Percentiles rank a stretch among this genome's conserved stretches.
These are phyloP conservation scores for Xerocomus spinulosus DNA, from an alignment of 768 basidiomycete genomes.

Conservation along the genomic window DNA sequence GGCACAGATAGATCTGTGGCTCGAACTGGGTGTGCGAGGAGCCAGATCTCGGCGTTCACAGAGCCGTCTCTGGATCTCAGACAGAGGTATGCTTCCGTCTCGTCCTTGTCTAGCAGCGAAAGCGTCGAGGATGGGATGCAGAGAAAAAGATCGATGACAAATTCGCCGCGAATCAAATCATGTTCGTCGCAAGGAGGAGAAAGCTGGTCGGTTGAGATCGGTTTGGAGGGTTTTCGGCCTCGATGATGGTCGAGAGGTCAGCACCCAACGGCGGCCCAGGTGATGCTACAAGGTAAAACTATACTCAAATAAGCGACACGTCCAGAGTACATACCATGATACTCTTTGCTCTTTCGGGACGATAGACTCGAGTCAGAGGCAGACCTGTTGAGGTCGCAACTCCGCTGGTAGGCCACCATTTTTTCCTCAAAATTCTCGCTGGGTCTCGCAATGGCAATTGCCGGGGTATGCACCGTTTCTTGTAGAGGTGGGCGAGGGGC, in stretches of 20 bases:
- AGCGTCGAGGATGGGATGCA: conserved; percentile 36
- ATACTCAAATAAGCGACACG: conserved; percentile 1
- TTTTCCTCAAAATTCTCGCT: conserved; percentile 28
- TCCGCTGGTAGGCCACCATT: conserved; percentile 28
- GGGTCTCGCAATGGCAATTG: conserved; percentile 31
- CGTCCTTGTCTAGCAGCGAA: conserved; percentile 32
- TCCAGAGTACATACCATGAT: conserved; percentile 25
- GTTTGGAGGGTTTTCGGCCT: not conserved
- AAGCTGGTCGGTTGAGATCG: conserved; percentile 29
- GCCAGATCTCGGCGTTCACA: conserved; percentile 39
- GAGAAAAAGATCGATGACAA: conserved; percentile 43
- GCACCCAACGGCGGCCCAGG: conserved; percentile 38
- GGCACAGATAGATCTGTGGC: conserved; percentile 12
- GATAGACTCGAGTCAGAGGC: conserved; percentile 31
- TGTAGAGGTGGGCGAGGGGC: conserved; percentile 18
- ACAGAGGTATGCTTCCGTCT: conserved; percentile 38
- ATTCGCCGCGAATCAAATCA: conserved; percentile 24
- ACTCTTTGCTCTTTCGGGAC: conserved; percentile 33
- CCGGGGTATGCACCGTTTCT: conserved; percentile 22
- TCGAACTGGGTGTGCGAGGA: conserved; percentile 23
- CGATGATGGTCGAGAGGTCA: conserved; percentile 69
- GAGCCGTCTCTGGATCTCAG: conserved; percentile 32
- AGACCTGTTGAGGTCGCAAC: conserved; percentile 24
- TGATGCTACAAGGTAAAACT: conserved; percentile 24
- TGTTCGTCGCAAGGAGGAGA: conserved; percentile 10